Base-by-base conservation (phyloP, 495 filamentous ascomycete genomes). In the Talaromyces ruber region DNA sequence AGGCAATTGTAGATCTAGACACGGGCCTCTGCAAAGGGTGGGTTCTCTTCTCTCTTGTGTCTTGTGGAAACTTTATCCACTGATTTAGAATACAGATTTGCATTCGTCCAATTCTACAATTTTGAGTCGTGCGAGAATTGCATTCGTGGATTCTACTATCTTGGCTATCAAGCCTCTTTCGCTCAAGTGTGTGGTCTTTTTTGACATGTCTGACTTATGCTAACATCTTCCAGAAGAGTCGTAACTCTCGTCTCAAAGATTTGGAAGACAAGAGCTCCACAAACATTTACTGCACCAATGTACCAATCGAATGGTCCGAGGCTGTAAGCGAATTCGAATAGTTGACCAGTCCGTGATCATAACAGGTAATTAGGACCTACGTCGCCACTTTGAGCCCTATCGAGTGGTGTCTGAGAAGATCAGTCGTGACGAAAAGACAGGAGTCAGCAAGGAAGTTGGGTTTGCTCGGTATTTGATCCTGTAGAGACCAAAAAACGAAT, bases 101-200 rank as follows among this genome's bases (percentile, higher is more conserved):
- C 95, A 0, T 99, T 99, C 72, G 92, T 96, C 67, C 93, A 93
- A 71, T 99, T 93, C 70, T 86, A 82, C 74, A 88, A 88, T 66
- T 88, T 90, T 67, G 85, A 87, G 26, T 89, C 96, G 64, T 95
- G 93, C 16, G 92, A 97, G 76, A 88, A 89, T 63, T 97, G 93
- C 76, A 98, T 99, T 73, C 90, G 91, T 39, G 93, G 89, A n/a
- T 95, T 99, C 69, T 92, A 91, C 71, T 87, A 88, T 66, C 83
- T 92, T 60, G 93, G 93, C 45, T 98, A 98, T 68, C 94, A 99
- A 76, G 93, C 93, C 62, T 94, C 92, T 68, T 99, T 97, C 76
- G 94, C 95, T 63, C 82, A 90, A 70, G 92, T 93, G 78, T 64
- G 58, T 39, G 24, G 18, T 24, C 57, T 52, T 18, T 43, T 60